phyloP scores from a whole-genome alignment of 2,329 filamentous ascomycete species.

The Colletotrichum orchidophilum region DNA sequence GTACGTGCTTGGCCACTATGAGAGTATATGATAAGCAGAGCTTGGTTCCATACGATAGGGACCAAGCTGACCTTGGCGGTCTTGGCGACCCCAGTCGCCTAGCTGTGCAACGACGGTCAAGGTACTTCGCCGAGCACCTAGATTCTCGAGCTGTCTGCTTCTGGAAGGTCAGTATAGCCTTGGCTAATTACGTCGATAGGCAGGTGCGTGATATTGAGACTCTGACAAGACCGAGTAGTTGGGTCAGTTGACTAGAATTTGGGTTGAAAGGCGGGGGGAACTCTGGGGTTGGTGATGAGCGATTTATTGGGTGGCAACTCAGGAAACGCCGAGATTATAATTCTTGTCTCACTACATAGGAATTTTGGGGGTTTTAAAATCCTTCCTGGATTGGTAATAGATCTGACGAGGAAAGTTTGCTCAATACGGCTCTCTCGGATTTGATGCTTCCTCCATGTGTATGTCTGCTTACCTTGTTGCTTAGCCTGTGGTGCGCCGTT shows the following conservation, averaged over 20 bases:
- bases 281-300: background rate
- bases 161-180: background rate
- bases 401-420: background rate
- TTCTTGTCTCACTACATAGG: background rate
- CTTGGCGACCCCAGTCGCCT: background rate
- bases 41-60: conserved; percentile 14
- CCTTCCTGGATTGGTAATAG: background rate
- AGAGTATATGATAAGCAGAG: conserved; percentile 4
- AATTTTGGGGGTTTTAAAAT: background rate
- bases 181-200: background rate
- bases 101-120: background rate
- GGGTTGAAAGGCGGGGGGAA: background rate
- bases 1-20: conserved; percentile 2
- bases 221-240: background rate
- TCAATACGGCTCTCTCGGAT: background rate
- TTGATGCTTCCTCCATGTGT: background rate
- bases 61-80: conserved; percentile 7
- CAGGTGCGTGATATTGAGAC: background rate
- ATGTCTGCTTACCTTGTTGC: background rate
- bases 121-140: background rate
- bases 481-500: background rate
- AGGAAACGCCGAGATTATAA: background rate
- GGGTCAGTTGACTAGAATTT: background rate
- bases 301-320: background rate
- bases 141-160: background rate